A percentile compares a stretch with the other conserved stretches of the same genome.
phyloP scores from a whole-genome alignment of 2,329 filamentous ascomycete genomes.

The Trichoderma asperellum region DNA sequence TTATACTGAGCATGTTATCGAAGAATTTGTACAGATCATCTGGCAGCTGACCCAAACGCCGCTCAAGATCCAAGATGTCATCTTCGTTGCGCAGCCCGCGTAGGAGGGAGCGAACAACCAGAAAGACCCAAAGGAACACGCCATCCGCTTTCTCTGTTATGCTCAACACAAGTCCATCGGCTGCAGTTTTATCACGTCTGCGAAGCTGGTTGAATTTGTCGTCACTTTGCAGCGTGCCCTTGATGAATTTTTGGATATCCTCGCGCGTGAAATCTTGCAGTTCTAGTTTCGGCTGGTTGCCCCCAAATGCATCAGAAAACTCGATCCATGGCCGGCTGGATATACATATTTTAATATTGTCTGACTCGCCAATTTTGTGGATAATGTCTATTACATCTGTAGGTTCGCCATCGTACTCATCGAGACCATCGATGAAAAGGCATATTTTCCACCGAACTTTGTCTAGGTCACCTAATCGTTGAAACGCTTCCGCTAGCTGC shows the following conservation, averaged over 20 bases:
- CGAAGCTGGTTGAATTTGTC: constrained; percentile 15
- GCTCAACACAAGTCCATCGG: not conserved
- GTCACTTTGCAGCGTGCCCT: constrained; percentile 10
- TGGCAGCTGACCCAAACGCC: constrained; percentile 22
- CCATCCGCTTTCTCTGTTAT: constrained; percentile 29
- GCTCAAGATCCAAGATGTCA: constrained; percentile 10
- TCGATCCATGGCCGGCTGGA: constrained; percentile 30
- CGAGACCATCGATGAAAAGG: constrained; percentile 33
- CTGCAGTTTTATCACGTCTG: not conserved
- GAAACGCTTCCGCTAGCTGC: constrained; percentile 12
- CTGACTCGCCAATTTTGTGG: not conserved
- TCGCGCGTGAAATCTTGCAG: constrained; percentile 29
- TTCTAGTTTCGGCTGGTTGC: constrained; percentile 19
- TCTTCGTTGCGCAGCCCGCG: constrained; percentile 16
- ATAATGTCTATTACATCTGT: constrained; percentile 24
- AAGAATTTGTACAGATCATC: constrained; percentile 28
- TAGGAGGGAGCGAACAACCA: constrained; percentile 27
- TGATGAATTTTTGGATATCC: constrained; percentile 29
- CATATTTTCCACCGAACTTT: constrained; percentile 17
- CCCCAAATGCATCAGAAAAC: constrained; percentile 25
- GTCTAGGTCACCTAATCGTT: not conserved
- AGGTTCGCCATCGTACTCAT: constrained; percentile 32
- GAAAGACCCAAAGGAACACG: constrained; percentile 34
- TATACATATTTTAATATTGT: constrained; percentile 30
- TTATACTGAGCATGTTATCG: constrained; percentile 16